Conservation (phyloP, 495 filamentous ascomycete species). For the Pseudomonodictys pantanalensis region DNA sequence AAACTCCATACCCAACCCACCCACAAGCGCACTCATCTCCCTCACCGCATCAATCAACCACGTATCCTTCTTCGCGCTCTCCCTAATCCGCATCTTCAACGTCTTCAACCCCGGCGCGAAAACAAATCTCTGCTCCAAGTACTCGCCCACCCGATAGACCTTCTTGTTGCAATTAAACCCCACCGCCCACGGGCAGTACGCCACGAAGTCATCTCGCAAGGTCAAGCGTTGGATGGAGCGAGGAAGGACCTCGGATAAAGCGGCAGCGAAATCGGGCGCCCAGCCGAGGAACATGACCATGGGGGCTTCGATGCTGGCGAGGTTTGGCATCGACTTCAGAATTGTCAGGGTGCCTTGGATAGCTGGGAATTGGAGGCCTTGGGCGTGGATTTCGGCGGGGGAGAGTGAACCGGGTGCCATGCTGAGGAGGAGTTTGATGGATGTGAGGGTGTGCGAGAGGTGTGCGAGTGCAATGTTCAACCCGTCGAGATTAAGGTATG, state of each 20-base stretch:
- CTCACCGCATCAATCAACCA: constrained; percentile 6
- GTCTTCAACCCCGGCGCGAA: not conserved
- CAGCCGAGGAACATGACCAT: constrained; percentile 8
- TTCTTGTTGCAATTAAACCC: constrained; percentile 10
- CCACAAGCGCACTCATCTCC: not conserved
- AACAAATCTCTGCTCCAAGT: not conserved
- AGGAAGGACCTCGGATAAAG: constrained; percentile 5
- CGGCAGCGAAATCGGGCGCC: constrained; percentile 9
- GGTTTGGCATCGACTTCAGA: constrained; percentile 5
- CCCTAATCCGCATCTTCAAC: not conserved
- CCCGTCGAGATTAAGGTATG: constrained; percentile 7
- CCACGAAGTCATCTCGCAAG: constrained; percentile 5
- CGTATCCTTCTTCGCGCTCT: not conserved
- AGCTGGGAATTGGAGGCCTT: constrained; percentile 1
- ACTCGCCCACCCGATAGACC: constrained; percentile 1
- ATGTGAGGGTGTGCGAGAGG: not conserved
- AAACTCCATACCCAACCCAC: not conserved
- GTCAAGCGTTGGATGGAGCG: not conserved
- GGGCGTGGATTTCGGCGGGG: not conserved
- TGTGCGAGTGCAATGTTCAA: constrained; percentile 1
- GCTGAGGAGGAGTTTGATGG: not conserved
- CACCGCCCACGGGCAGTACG: constrained; percentile 6
- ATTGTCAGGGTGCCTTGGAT: constrained; percentile 16
- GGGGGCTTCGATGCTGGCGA: not conserved
- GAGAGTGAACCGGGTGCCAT: constrained; percentile 9